A percentile compares a stretch with the other conserved stretches of the same genome.
Evolutionary conservation across 176 grass and related monocot genomes (phyloP).

Genomic region (Cenchrus purpureus): DNA sequence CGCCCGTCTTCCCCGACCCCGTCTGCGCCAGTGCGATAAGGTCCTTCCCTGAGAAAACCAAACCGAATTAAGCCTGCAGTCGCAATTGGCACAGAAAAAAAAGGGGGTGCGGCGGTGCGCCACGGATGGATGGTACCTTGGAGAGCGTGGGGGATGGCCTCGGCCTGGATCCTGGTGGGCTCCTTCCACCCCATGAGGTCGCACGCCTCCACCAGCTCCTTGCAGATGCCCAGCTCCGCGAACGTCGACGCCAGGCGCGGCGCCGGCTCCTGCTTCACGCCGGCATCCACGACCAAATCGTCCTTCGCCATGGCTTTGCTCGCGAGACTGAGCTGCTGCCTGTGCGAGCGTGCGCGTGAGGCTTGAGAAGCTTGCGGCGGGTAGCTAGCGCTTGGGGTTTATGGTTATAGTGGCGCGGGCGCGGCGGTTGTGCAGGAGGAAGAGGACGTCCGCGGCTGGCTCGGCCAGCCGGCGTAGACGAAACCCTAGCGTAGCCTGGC

Average conservation of each 20-base stretch:
- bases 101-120: neutral
- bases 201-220: slow-evolving; percentile 63
- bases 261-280: slow-evolving; percentile 21
- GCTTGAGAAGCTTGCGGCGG: neutral
- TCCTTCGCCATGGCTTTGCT: slow-evolving; percentile 28
- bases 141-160: slow-evolving; percentile 60
- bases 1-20: slow-evolving; percentile 92
- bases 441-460: neutral
- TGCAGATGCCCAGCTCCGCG: slow-evolving; percentile 55
- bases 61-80: neutral
- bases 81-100: neutral
- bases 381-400: neutral
- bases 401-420: neutral
- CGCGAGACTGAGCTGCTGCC: neutral
- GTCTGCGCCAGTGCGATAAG: slow-evolving; percentile 86
- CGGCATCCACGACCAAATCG: neutral
- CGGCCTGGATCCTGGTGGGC: slow-evolving; percentile 64
- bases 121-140: slow-evolving; percentile 35
- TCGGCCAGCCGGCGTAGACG: neutral
- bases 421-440: neutral
- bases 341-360: neutral
- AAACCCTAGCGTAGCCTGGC: neutral
- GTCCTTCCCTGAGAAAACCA: slow-evolving; percentile 63
- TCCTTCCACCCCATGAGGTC: slow-evolving; percentile 60
- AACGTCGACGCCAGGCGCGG: slow-evolving; percentile 43